These are phyloP conservation scores for Phanerodontia chrysosporium DNA, from an alignment of 768 basidiomycete genomes.

Conservation along the genomic window DNA sequence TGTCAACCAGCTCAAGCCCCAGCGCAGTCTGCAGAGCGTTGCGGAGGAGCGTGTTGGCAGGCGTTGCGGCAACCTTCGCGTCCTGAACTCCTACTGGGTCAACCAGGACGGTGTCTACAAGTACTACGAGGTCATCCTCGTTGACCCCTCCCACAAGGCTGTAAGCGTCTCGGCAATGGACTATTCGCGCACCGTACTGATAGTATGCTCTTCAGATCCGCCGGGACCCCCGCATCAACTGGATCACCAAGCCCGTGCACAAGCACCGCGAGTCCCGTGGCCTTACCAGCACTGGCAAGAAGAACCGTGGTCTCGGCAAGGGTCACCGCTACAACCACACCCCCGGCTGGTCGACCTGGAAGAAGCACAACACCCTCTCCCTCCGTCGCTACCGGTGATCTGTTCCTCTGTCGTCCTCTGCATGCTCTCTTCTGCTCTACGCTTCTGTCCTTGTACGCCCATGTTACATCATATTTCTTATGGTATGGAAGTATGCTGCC, in stretches of 20 bases:
- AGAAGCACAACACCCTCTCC: slow-evolving; percentile 96
- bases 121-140: slow-evolving; percentile 98
- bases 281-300: slow-evolving; percentile 93
- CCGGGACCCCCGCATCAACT: slow-evolving; percentile 96
- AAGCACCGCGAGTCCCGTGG: slow-evolving; percentile 98
- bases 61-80: slow-evolving; percentile 93
- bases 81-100: slow-evolving; percentile 98
- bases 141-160: slow-evolving; percentile 92
- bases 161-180: slow-evolving; percentile 41
- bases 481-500: slow-evolving; percentile 30
- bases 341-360: slow-evolving; percentile 89
- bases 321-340: slow-evolving; percentile 93
- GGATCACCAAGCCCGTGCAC: slow-evolving; percentile 98
- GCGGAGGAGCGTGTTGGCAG: slow-evolving; percentile 98
- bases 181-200: neutral
- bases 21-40: slow-evolving; percentile 86
- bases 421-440: slow-evolving; percentile 27
- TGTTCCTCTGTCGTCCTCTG: slow-evolving; percentile 19
- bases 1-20: slow-evolving; percentile 98
- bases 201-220: slow-evolving; percentile 56
- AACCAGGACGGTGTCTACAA: slow-evolving; percentile 99
- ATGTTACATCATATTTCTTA: slow-evolving; percentile 26
- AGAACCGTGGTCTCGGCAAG: slow-evolving; percentile 97
- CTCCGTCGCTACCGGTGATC: slow-evolving; percentile 80
- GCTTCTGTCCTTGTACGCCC: slow-evolving; percentile 15